Base-by-base conservation (phyloP, 768 basidiomycete genomes). In the Leccinum longicurvipes region DNA sequence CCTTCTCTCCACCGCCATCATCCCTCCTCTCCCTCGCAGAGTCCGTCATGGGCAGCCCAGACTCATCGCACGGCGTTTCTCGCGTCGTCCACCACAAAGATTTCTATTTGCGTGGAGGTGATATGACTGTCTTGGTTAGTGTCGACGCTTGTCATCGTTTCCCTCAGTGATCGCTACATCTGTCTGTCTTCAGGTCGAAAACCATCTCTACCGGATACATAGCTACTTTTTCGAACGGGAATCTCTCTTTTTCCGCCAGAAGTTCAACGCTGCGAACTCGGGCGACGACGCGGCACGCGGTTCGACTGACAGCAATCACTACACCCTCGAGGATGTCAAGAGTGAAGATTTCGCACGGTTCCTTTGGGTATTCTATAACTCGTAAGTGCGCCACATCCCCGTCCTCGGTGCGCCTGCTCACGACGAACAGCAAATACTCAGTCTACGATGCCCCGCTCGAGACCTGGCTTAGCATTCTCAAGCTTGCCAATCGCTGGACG, bases 161-260 rank as follows among this genome's bases (percentile, higher is more conserved):
- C 24, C 47, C 15, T 45, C 19, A 1, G 21, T 41, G 7, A 17
- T 47, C 56, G 54, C 65, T 69, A 67, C 23, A 9, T 39, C n/a
- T 9, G 24, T 51, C 66, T 47, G 19, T 51, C 67, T 48, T 19
- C 60, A 87, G 86, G 81, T 82, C 15, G 82, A 84, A 47, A 77
- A 83, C 53, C 67, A 74, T 4, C 70, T 80, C 0, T 88, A 84
- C 58, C 72, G 79, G 1, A 75, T 89, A 0, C 85, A 87, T 55
- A 75, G 79, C 1, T 82, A 80, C 44, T 86, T 87, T 48, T 85
- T 89, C 36, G 75, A 76, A n/a, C 73, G 86, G 0, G 85, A 89
- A 50, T 86, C 85, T 0, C 49, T 67, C 0, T 75, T 71, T 28
- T 85, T 86, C 65, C 67, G 66, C 10, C 65, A 67, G 0, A 70